Evolutionary conservation across 345 rosid genomes (phyloP).

Genomic region (Brassica rapa): DNA sequence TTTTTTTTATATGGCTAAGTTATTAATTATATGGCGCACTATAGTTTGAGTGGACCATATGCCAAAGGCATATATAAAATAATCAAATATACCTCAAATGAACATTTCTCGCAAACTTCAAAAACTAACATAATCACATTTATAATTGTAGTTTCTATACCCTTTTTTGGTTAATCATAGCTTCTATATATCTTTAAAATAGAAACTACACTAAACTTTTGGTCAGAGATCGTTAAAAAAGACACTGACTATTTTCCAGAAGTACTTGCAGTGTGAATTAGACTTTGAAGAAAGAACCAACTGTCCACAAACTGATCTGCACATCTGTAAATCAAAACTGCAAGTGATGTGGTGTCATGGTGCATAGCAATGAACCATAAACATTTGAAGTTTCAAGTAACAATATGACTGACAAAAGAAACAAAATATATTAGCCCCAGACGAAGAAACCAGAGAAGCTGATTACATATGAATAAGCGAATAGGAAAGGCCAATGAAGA

Average conservation of each 20-base stretch:
- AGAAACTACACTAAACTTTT: neutral
- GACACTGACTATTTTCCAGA: neutral
- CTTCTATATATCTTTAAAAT: neutral
- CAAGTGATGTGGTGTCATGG: neutral
- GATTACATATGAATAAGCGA: neutral
- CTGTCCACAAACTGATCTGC: neutral
- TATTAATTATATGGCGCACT: neutral
- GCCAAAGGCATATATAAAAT: neutral
- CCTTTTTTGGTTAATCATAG: neutral
- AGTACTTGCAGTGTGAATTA: neutral
- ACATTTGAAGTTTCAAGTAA: neutral
- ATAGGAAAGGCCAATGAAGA: neutral
- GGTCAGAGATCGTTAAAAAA: neutral
- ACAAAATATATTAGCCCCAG: neutral
- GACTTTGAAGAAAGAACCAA: neutral
- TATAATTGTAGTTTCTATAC: neutral
- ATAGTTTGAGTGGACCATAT: neutral
- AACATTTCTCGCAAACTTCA: conserved; percentile 1
- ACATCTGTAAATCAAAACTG: neutral
- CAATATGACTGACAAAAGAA: neutral
- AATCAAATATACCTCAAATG: neutral
- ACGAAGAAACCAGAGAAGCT: neutral
- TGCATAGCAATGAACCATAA: neutral
- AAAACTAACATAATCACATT: neutral
- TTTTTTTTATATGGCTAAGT: neutral